These are phyloP conservation scores for Fomitopsis betulina DNA, from an alignment of 1,284 basidiomycete genomes.

Conservation along the genomic window DNA sequence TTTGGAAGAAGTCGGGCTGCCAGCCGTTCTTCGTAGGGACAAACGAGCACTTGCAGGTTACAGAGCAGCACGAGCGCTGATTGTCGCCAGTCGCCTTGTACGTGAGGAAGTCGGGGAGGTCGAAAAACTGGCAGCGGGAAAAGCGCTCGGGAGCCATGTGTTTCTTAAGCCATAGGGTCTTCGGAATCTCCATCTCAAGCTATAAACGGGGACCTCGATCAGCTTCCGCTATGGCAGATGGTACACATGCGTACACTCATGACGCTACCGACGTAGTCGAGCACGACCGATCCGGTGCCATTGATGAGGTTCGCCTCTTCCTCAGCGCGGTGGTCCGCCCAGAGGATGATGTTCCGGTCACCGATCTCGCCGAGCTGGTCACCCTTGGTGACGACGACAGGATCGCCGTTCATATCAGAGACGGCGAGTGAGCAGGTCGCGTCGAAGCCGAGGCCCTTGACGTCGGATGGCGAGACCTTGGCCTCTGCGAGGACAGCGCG, in stretches of 20 bases:
- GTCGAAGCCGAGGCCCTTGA: slow-evolving; percentile 94
- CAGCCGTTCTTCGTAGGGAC: slow-evolving; percentile 83
- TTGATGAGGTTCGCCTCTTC: slow-evolving; percentile 92
- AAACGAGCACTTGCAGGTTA: slow-evolving; percentile 97
- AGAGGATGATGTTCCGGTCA: slow-evolving; percentile 83
- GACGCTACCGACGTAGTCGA: slow-evolving; percentile 94
- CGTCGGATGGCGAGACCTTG: slow-evolving; percentile 53
- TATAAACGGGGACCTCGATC: slow-evolving; percentile 26
- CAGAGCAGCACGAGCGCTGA: slow-evolving; percentile 87
- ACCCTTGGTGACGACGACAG: slow-evolving; percentile 79
- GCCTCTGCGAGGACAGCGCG: slow-evolving; percentile 64
- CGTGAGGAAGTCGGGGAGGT: slow-evolving; percentile 95
- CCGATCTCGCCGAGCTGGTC: slow-evolving; percentile 56
- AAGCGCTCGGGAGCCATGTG: slow-evolving; percentile 81
- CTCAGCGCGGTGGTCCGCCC: slow-evolving; percentile 95
- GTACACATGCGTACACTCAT: slow-evolving; percentile 56
- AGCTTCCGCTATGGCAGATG: background rate
- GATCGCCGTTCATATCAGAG: slow-evolving; percentile 67
- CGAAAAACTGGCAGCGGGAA: slow-evolving; percentile 88
- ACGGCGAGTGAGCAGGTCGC: slow-evolving; percentile 97
- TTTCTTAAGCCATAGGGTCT: slow-evolving; percentile 94
- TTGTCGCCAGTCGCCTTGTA: slow-evolving; percentile 82
- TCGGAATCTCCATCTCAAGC: slow-evolving; percentile 97
- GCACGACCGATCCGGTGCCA: slow-evolving; percentile 74
- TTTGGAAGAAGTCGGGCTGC: slow-evolving; percentile 83